Base-by-base conservation (phyloP, 208 protist species). In the Balamuthia mandrillaris region DNA sequence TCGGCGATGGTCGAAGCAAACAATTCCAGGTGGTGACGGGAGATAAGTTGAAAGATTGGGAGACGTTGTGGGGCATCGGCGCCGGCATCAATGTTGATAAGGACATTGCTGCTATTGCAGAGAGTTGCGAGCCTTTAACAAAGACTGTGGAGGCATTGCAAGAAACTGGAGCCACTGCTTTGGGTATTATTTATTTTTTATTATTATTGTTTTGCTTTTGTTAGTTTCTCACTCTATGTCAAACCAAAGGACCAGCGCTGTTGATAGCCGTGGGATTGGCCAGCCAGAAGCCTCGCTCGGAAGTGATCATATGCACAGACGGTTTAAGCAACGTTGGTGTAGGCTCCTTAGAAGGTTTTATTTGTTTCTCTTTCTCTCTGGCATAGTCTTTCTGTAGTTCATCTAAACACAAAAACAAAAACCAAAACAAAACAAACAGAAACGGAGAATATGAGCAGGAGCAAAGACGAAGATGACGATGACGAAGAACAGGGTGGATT, bases 251-350 rank as follows among this genome's bases (percentile, higher is more conserved):
- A 16, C 85, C 85, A 41, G 85, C 85, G 14, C 56, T 87, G 44
- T 24, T 56, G 31, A 3, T 87, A 14, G 85, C 85, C 6, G 29
- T 75, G 33, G 85, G 31, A 5, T 31, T 87, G 0, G 85, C 85
- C 21, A 24, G 47, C 10, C 45, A 84, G 24, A 81, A 27, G 24
- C 18, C 33, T 37, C 54, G 65, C 16, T 84, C 85, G 39, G 77
- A 87, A 44, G 47, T 88, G 21, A 88, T 88, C 24, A 29, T 88
- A 5, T 68, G 60, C 66, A 88, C 86, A 16, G 86, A 88, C 54
- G 86, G 86, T 10, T 83, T 88, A 21, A 45, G 47, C n/a, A 88
- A 88, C 82, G 51, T 88, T 18, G 86, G 70, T 16, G 82, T 77
- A 24, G 54, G 47, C 16, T 86, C 68, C 7, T 41, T 82, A 31